Evolutionary conservation across 2,329 filamentous ascomycete genomes (phyloP).

Genomic region (Incumbomyces delicatus): DNA sequence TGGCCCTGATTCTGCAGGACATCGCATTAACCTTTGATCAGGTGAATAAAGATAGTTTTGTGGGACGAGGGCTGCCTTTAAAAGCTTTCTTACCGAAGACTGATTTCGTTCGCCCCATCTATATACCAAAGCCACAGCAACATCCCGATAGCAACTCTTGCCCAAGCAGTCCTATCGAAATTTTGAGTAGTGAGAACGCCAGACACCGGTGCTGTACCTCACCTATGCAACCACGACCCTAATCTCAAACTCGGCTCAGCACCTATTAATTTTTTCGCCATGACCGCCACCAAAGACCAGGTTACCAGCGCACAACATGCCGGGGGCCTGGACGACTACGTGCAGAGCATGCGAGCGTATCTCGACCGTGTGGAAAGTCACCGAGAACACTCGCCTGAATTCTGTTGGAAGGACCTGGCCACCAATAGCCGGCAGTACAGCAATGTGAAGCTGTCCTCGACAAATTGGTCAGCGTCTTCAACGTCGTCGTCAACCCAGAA

Average conservation of each 20-base stretch:
- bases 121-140: not conserved
- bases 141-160: constrained; percentile 2
- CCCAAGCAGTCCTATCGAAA: not conserved
- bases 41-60: constrained; percentile 6
- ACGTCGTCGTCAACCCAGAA: constrained; percentile 27
- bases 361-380: constrained; percentile 11
- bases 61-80: not conserved
- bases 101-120: not conserved
- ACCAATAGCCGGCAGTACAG: constrained; percentile 13
- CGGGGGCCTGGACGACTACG: constrained; percentile 17
- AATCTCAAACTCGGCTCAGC: not conserved
- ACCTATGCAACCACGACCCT: not conserved
- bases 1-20: constrained; percentile 6
- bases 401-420: constrained; percentile 19
- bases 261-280: not conserved
- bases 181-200: not conserved
- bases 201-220: constrained; percentile 1
- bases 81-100: not conserved
- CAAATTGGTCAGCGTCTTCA: not conserved
- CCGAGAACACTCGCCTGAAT: constrained; percentile 17
- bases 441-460: constrained; percentile 7
- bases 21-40: constrained; percentile 4
- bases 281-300: not conserved
- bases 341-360: constrained; percentile 18
- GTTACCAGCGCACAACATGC: constrained; percentile 8